Conservation (phyloP, 441 rosid genomes). For the Erodium texanum region DNA sequence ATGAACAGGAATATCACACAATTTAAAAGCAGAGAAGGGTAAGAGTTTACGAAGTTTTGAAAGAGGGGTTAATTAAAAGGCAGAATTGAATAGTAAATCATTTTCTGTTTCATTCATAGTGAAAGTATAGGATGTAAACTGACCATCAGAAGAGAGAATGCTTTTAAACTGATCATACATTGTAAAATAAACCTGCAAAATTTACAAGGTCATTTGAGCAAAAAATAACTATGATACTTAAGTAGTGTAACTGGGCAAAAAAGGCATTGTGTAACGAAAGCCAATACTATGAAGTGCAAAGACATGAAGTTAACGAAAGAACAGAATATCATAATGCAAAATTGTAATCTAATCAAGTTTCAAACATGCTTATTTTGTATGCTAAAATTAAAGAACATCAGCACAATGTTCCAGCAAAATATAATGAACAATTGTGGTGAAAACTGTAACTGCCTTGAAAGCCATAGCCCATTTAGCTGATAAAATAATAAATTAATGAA, state of each 20-base stretch:
- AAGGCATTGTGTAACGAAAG: not conserved
- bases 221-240: not conserved
- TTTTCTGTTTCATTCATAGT: not conserved
- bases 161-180: constrained; percentile 51
- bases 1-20: not conserved
- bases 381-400: not conserved
- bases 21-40: not conserved
- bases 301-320: not conserved
- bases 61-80: not conserved
- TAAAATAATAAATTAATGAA: not conserved
- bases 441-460: not conserved
- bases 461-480: not conserved
- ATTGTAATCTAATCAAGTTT: no score
- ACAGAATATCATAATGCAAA: not conserved
- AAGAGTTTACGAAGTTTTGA: not conserved
- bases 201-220: constrained; percentile 10
- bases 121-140: constrained; percentile 15
- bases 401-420: not conserved
- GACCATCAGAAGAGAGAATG: constrained; percentile 34
- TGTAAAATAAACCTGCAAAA: constrained; percentile 47
- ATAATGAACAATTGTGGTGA: not conserved
- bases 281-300: not conserved
- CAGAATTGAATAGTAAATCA: not conserved
- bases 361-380: not conserved
- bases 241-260: not conserved